These are phyloP conservation scores for Solanum paucissectum DNA, from an alignment of 257 asterid species.

Conservation along the genomic window DNA sequence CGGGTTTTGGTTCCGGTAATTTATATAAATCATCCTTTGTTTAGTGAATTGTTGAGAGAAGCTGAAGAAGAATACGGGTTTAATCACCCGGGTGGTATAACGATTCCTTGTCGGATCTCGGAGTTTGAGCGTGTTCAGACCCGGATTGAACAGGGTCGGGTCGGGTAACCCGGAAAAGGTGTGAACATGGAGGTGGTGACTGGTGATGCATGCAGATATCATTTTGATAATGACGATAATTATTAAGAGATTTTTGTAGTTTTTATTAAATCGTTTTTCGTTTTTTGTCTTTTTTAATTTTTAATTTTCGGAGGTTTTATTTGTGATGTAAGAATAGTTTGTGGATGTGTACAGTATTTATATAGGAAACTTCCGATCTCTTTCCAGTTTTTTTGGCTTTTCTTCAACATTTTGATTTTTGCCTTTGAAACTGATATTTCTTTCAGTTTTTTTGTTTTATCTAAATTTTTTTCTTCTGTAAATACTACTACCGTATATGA, in stretches of 20 bases:
- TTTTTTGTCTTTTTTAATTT: not conserved
- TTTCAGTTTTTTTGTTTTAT: not conserved
- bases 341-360: not conserved
- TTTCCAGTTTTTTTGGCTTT: not conserved
- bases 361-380: not conserved
- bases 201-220: not conserved
- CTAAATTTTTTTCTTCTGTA: not conserved
- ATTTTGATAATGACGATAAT: not conserved
- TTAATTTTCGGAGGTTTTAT: not conserved
- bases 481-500: not conserved
- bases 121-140: conserved; percentile 85
- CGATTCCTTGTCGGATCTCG: conserved; percentile 80
- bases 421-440: not conserved
- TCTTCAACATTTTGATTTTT: not conserved
- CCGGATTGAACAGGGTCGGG: conserved; percentile 54
- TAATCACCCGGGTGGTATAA: conserved; percentile 70
- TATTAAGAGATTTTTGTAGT: not conserved
- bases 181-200: conserved; percentile 21
- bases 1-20: conserved; percentile 61
- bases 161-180: conserved; percentile 17
- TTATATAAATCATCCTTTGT: conserved; percentile 71
- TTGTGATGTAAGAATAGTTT: not conserved
- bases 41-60: conserved; percentile 52
- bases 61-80: conserved; percentile 80
- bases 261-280: not conserved